These are phyloP conservation scores for Zizania palustris DNA, from an alignment of 202 grass and related monocot genomes.

Conservation along the genomic window DNA sequence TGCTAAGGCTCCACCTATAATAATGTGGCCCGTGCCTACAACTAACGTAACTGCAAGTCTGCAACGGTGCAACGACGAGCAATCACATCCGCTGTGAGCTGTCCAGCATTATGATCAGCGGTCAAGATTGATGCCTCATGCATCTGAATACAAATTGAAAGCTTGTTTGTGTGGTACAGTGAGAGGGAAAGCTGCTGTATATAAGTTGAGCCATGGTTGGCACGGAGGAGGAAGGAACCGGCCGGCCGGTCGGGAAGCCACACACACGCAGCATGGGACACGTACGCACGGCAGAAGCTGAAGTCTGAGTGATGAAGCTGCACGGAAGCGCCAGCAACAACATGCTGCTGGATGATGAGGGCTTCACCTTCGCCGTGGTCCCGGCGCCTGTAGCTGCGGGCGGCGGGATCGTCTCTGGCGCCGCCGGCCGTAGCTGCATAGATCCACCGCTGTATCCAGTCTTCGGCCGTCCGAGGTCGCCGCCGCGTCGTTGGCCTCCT, in stretches of 20 bases:
- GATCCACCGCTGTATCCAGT: constrained; percentile 47
- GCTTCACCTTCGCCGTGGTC: constrained; percentile 58
- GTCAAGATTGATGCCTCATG: constrained; percentile 1
- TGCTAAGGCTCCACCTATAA: no score
- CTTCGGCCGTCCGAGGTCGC: constrained; percentile 53
- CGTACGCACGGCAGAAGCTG: not conserved
- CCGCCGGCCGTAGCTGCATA: constrained; percentile 19
- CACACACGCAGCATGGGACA: not conserved
- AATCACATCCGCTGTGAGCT: not conserved
- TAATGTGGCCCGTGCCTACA: no score
- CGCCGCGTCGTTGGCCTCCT: not conserved
- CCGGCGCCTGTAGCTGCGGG: not conserved
- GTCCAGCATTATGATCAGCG: constrained; percentile 14
- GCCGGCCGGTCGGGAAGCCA: not conserved
- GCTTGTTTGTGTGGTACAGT: not conserved
- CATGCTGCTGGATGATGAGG: constrained; percentile 30
- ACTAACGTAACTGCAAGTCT: no score
- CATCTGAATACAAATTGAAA: not conserved
- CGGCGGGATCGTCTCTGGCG: constrained; percentile 12
- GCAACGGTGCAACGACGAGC: not conserved
- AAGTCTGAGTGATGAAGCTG: not conserved
- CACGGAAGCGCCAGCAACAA: not conserved
- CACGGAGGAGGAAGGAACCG: not conserved
- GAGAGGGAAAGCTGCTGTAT: not conserved
- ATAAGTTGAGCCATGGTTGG: constrained; percentile 16